Conservation (phyloP, 2,329 filamentous ascomycete species). For the Byssoonygena ceratinophila region DNA sequence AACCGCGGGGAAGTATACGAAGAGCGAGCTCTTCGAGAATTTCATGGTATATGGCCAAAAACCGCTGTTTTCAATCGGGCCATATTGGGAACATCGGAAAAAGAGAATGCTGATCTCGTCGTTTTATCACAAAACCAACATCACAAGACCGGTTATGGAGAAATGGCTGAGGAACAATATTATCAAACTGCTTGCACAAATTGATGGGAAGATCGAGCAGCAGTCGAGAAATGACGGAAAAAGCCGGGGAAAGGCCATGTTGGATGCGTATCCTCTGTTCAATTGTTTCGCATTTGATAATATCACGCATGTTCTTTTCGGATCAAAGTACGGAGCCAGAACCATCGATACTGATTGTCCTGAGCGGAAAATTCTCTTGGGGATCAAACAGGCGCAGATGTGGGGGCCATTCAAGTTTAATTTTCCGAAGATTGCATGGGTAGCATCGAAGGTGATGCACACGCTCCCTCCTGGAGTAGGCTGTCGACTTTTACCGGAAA, state of each 20-base stretch:
- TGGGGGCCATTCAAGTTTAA: slow-evolving; percentile 8
- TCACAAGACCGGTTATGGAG: background rate
- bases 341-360: slow-evolving; percentile 3
- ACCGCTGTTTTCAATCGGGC: slow-evolving; percentile 5
- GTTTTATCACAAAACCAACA: slow-evolving; percentile 7
- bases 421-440: background rate
- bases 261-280: slow-evolving; percentile 5
- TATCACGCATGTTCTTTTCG: slow-evolving; percentile 6
- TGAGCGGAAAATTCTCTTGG: slow-evolving; percentile 5
- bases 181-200: background rate
- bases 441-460: background rate
- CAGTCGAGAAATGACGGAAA: background rate
- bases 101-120: slow-evolving; percentile 7
- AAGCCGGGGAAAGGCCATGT: background rate
- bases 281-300: slow-evolving; percentile 7
- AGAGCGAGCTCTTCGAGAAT: slow-evolving; percentile 5
- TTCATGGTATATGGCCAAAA: slow-evolving; percentile 7
- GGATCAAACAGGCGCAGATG: slow-evolving; percentile 7
- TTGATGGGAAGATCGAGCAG: background rate
- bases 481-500: background rate
- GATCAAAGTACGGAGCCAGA: slow-evolving; percentile 2
- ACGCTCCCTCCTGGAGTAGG: background rate
- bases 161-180: slow-evolving; percentile 4
- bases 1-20: slow-evolving; percentile 3
- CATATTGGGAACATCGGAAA: slow-evolving; percentile 4